Conservation (phyloP, 2,329 filamentous ascomycete species). For the Ambrosiella beaveri region DNA sequence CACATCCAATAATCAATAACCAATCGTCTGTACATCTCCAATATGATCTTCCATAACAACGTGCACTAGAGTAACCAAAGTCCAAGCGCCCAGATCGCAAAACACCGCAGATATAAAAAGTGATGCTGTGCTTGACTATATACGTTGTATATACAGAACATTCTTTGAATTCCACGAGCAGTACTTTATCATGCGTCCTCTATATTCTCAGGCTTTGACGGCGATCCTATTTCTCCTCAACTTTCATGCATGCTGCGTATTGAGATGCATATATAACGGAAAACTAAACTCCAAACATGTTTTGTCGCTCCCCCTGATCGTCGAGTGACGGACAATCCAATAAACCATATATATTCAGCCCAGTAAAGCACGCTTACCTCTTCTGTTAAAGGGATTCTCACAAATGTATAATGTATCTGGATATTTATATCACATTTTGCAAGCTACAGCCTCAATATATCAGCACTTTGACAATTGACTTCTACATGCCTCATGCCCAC, state of each 20-base stretch:
- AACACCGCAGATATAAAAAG: neutral
- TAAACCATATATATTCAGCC: neutral
- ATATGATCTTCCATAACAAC: too few relatives aligned
- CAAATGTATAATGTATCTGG: too few relatives aligned
- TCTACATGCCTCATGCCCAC: too few relatives aligned
- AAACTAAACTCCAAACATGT: neutral
- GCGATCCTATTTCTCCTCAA: neutral
- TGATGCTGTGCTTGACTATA: neutral
- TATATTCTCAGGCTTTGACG: neutral
- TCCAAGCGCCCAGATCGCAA: too few relatives aligned
- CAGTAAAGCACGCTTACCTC: neutral
- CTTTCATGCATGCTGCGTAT: neutral
- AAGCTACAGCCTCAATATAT: too few relatives aligned
- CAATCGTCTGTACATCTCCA: too few relatives aligned
- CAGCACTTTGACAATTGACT: too few relatives aligned
- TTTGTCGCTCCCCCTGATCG: neutral
- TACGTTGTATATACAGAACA: neutral
- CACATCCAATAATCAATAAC: too few relatives aligned
- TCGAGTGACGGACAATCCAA: neutral
- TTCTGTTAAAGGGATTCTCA: neutral
- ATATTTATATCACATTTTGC: too few relatives aligned
- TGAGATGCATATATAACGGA: neutral
- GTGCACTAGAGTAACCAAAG: too few relatives aligned
- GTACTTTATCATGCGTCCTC: neutral
- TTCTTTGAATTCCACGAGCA: neutral